phyloP scores from a whole-genome alignment of 83 land plant genomes.

The Diphasiastrum complanatum region DNA sequence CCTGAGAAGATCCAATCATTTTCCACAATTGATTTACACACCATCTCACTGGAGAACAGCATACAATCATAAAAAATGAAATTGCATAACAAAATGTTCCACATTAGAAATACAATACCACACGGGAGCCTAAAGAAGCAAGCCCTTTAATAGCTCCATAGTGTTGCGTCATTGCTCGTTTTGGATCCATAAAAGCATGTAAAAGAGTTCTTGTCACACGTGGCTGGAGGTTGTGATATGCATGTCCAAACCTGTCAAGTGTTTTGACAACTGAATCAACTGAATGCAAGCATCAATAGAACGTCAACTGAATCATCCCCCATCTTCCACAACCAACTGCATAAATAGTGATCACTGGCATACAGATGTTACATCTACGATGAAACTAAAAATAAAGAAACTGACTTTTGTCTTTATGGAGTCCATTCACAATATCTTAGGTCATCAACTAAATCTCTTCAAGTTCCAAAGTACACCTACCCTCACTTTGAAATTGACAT shows the following conservation, averaged over 20 bases:
- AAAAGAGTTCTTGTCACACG: conserved; percentile 78
- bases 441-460: too few species aligned
- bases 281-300: too few species aligned
- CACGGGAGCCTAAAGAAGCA: conserved; percentile 69
- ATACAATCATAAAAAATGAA: neutral
- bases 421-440: too few species aligned
- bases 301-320: too few species aligned
- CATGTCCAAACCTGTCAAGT: conserved; percentile 75
- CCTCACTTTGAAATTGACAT: too few species aligned
- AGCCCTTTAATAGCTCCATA: conserved; percentile 96
- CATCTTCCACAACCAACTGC: too few species aligned
- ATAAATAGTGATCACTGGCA: too few species aligned
- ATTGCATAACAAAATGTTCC: neutral
- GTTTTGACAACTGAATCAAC: neutral
- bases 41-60: neutral
- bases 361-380: too few species aligned
- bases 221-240: conserved; percentile 72
- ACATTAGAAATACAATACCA: conserved; percentile 40
- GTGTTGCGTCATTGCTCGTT: conserved; percentile 75
- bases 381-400: too few species aligned
- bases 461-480: too few species aligned
- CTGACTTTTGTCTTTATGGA: too few species aligned
- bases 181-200: conserved; percentile 86
- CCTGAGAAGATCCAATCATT: conserved; percentile 30
- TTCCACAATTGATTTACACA: neutral